Evolutionary conservation across 306 rosid genomes (phyloP), one percentile per base, ranked within the genome.

Genomic region (Quercus aquifolioides): DNA sequence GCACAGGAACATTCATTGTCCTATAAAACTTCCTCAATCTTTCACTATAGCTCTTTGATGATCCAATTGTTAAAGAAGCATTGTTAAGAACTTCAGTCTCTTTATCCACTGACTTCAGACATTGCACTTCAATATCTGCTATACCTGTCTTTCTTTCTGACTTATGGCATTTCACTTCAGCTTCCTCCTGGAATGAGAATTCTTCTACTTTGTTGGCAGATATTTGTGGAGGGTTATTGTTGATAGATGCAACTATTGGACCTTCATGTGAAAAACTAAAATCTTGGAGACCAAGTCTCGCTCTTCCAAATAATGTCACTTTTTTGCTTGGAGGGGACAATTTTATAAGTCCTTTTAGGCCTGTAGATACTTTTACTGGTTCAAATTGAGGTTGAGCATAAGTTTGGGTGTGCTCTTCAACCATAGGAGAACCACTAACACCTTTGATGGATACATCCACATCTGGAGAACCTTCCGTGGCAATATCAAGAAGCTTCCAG

Each of bases 291-390:
- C 86, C 86, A 57, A 86, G 78, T 74, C 97, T 91, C 60, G 96
- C 96, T 88, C 89, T 92, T 79, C 96, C 97, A 78, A 94, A 94
- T 69, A 90, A 85, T 1, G 96, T 89, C 21, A 83, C 74, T 11
- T 79, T 80, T 71, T 87, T 88, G 13, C 77, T 69, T 31, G 85
- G 84, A 77, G 88, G 81, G 74, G 87, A 81, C 58, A 75, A 81
- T 68, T 70, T 77, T 65, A 67, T 62, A 3, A 46, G 76, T 81
- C 76, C 82, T 76, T 75, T 83, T 31, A 55, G 69, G 46, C 76
- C 82, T 17, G 77, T 78, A 71, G 69, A 69, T 54, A 75, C 82
- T 76, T 87, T 85, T 35, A 71, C 76, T 3, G 81, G 86, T 62
- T 62, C 81, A 15, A 78, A 76, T 67, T 87, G 86, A 84, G 85